Evolutionary conservation across 805 yeast species (phyloP).

Genomic region (Candida ovalis): DNA sequence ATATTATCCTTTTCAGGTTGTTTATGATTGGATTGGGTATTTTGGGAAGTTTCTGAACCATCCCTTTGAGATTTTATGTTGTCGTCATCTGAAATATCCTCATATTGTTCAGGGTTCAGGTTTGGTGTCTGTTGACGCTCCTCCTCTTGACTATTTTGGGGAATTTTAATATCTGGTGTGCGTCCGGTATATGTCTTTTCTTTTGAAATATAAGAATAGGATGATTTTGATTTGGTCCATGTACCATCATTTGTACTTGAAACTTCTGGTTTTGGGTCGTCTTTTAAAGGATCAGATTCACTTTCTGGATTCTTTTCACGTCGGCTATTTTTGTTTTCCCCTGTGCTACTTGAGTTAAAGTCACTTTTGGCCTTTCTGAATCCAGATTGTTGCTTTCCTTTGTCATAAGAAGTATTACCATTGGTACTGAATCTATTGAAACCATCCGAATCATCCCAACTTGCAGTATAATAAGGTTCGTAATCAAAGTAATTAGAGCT

Average conservation of each 20-base stretch:
- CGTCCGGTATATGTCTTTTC: conserved; percentile 27
- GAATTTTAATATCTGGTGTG: conserved; percentile 17
- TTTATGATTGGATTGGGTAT: no score
- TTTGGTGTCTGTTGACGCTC: no score
- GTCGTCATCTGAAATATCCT: no score
- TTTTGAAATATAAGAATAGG: conserved; percentile 25
- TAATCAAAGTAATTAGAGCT: background rate
- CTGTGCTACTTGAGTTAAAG: no score
- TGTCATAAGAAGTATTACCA: background rate
- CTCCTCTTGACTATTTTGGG: background rate
- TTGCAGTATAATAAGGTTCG: background rate
- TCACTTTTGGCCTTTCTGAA: no score
- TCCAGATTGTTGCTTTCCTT: no score
- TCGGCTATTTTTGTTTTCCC: background rate
- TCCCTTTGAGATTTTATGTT: no score
- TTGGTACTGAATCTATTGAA: background rate
- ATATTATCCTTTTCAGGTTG: no score
- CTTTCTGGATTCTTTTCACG: background rate
- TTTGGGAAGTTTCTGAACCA: no score
- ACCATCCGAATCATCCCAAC: background rate
- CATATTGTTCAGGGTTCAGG: no score
- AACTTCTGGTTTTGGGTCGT: conserved; percentile 17
- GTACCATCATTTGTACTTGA: conserved; percentile 23
- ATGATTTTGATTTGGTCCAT: conserved; percentile 23
- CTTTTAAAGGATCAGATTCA: conserved; percentile 2